Evolutionary conservation across 2,329 filamentous ascomycete species (phyloP), one percentile per base, ranked within the genome.

Genomic region (Colletotrichum filicis): DNA sequence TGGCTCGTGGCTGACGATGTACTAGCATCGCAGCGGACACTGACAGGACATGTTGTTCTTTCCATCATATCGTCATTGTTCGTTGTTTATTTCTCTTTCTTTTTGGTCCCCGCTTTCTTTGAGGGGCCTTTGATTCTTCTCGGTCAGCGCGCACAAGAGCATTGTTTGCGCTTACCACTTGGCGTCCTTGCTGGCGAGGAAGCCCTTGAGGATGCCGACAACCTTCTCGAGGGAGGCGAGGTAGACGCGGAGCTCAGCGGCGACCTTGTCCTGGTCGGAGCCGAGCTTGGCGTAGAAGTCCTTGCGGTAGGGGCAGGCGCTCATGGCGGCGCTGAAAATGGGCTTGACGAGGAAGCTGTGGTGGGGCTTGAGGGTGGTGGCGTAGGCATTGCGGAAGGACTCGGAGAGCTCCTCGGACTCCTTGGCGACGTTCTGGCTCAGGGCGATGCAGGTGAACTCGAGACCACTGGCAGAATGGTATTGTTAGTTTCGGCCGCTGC

Each of bases 261-360:
- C 78, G 61, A 97, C 92, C 83, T 92, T 90, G 35, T 81, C 84
- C 52, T 89, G 83, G 79, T 94, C 90, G 24, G 87, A 86, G 49
- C 94, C 95, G 56, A 99, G 88, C 90, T 98, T 98, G 76, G 85
- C 85, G 82, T 98, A 98, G 82, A 99, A 98, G 84, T 96, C 94
- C 82, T 94, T 94, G 77, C 96, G 91, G 88, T 98, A 98, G 1
- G 97, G 97, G 77, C 94, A 96, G 22, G 95, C 95, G 78, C 91
- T 90, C 95, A 99, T 98, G 82, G 96, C 96, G 74, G 95, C 93
- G 78, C 89, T 93, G 89, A 98, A 98, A 81, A 98, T 89, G 74
- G 95, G 95, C 89, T 97, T 98, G 79, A 98, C 87, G 75, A 98
- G 79, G 84, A 97, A 95, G 80, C 89, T 91, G 88, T 98, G 97